Evolutionary conservation across 2,329 filamentous ascomycete species (phyloP), one percentile per base, ranked within the genome.

Genomic region (Aspergillus viridinutans): DNA sequence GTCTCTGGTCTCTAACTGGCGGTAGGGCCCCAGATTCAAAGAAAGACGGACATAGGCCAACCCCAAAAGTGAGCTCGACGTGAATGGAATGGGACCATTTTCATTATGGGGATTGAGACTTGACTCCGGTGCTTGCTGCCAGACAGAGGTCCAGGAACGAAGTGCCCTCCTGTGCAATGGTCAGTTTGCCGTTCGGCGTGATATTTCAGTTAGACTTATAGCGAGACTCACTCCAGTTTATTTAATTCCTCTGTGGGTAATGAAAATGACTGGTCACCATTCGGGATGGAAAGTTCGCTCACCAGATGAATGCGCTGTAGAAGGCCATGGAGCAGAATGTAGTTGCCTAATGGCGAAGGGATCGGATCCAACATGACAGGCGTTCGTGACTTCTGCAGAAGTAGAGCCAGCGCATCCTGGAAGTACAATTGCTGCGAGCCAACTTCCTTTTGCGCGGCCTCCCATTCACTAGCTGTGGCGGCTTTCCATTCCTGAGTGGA

Each of bases 281-380:
- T 69, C 10, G 69, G 67, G 21, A 72, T 59, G 9, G 67, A 70
- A 17, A 72, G 58, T 50, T 72, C 69, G 54, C 68, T 70, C 17
- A 72, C 69, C 8, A 72, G 64, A 32, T 72, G 69, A 17, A 90
- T 86, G 59, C 90, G 86, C 64, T 90, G 88, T 10, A 90, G 81
- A 25, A 91, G 70, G 3, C 86, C 87, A 65, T 90, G 87, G 3
- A 90, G 87, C 35, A 91, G 76, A 7, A 89, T 82, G 61, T 90
- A 90, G 64, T 88, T 88, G 0, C 87, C 88, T 6, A 89, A 72
- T 0, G 85, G 84, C 7, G 72, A 61, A 8, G 70, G 69, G 26
- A 71, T 71, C 3, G 69, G 69, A 32, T 67, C 62, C n/a, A 73
- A 56, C 42, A 69, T 59, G 50, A 69, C 56, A 17, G 62, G 55